These are phyloP conservation scores for Gyrodon lividus DNA, from an alignment of 768 basidiomycete species.

Conservation along the genomic window DNA sequence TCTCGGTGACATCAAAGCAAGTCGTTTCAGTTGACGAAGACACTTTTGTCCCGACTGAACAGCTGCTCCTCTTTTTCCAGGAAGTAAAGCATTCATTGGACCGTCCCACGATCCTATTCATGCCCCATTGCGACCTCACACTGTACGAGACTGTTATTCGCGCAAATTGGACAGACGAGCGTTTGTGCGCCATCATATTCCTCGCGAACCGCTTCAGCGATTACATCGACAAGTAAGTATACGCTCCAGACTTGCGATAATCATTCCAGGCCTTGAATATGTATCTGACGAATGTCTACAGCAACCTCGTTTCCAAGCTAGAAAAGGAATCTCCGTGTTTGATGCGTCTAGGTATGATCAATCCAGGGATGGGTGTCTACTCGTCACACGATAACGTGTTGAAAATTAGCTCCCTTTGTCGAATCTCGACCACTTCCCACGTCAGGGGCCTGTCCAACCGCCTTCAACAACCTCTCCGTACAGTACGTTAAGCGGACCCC, in stretches of 20 bases:
- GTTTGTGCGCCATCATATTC: slow-evolving; percentile 50
- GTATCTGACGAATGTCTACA: slow-evolving; percentile 28
- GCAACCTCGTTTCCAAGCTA: slow-evolving; percentile 52
- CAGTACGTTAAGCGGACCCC: slow-evolving; percentile 43
- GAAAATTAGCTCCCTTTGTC: slow-evolving; percentile 46
- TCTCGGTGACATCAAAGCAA: slow-evolving; percentile 49
- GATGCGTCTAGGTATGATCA: slow-evolving; percentile 48
- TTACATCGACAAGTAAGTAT: slow-evolving; percentile 63
- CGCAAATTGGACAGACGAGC: slow-evolving; percentile 54
- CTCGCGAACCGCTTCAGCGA: slow-evolving; percentile 65
- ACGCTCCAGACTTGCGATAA: background rate
- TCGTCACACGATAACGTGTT: slow-evolving; percentile 11
- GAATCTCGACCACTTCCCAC: slow-evolving; percentile 48
- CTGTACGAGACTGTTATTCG: slow-evolving; percentile 66
- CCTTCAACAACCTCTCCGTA: slow-evolving; percentile 66
- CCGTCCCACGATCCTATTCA: slow-evolving; percentile 63
- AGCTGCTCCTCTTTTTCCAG: slow-evolving; percentile 32
- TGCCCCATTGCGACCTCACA: slow-evolving; percentile 77
- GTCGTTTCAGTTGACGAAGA: slow-evolving; percentile 29
- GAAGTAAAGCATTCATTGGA: slow-evolving; percentile 31
- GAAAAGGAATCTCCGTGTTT: slow-evolving; percentile 52
- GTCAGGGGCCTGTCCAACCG: slow-evolving; percentile 51
- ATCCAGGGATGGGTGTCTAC: background rate
- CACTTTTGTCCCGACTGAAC: slow-evolving; percentile 4
- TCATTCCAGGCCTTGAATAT: slow-evolving; percentile 2